These are phyloP conservation scores for Pythium volutum DNA, from an alignment of 352 stramenopile genomes.

Conservation along the genomic window DNA sequence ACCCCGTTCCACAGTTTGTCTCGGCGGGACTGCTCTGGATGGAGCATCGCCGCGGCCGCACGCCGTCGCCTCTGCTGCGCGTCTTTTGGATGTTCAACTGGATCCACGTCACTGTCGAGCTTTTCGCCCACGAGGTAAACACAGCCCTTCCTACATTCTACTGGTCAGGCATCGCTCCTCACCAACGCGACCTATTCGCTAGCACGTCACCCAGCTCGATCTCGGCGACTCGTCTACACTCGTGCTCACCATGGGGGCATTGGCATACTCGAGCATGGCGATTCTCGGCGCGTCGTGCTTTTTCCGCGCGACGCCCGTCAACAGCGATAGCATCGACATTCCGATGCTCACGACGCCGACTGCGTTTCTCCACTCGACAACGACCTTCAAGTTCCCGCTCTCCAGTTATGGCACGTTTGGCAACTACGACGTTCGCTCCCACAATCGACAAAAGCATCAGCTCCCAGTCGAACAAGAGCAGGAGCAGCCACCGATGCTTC, in stretches of 20 bases:
- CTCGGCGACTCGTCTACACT: constrained; percentile 10
- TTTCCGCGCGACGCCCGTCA: constrained; percentile 47
- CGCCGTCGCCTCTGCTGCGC: constrained; percentile 53
- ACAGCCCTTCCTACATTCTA: too few species aligned
- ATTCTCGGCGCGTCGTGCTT: constrained; percentile 55
- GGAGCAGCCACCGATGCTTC: too few species aligned
- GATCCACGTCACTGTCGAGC: constrained; percentile 39
- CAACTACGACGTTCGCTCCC: constrained; percentile 31
- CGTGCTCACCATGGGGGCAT: constrained; percentile 25
- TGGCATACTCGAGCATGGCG: constrained; percentile 39
- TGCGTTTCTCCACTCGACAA: constrained; percentile 50
- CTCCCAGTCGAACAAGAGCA: background rate
- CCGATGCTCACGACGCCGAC: constrained; percentile 50
- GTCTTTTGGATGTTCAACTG: constrained; percentile 63
- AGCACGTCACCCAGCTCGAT: constrained; percentile 22
- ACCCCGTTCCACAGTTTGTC: background rate
- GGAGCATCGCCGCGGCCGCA: constrained; percentile 62
- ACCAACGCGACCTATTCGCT: background rate
- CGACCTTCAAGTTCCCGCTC: constrained; percentile 32
- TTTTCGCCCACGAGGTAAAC: constrained; percentile 40
- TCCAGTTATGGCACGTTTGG: constrained; percentile 60
- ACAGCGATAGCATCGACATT: constrained; percentile 45
- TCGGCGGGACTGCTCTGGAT: constrained; percentile 54
- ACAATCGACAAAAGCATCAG: constrained; percentile 1
- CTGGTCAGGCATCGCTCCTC: background rate